These are phyloP conservation scores for Fusarium sp. DNA, from an alignment of 2,329 filamentous ascomycete genomes.

Conservation along the genomic window DNA sequence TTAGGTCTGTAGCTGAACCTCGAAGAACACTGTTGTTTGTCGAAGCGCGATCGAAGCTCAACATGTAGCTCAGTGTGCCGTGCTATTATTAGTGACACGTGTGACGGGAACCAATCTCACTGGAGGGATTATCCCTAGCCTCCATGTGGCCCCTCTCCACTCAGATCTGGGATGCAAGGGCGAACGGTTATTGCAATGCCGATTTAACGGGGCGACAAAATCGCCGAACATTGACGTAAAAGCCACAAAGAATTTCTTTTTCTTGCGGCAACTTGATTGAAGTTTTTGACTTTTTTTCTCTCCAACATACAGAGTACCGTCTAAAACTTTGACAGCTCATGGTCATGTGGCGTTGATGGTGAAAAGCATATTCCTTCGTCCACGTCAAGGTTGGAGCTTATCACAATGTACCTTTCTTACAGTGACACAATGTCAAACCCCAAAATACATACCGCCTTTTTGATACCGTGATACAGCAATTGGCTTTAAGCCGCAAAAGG, in stretches of 20 bases:
- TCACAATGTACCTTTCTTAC: neutral
- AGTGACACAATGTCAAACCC: neutral
- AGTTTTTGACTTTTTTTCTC: too few relatives aligned
- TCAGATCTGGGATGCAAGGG: conserved; percentile 12
- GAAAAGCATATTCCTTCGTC: neutral
- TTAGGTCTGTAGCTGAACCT: neutral
- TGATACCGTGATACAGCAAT: conserved; percentile 14
- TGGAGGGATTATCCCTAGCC: conserved; percentile 15
- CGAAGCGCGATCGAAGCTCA: neutral
- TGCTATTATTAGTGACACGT: conserved; percentile 10
- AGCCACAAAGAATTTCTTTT: neutral
- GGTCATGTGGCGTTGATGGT: too few relatives aligned
- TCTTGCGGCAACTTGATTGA: neutral
- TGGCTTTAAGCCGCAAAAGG: conserved; percentile 32
- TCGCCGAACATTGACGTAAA: neutral
- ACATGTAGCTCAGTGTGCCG: neutral
- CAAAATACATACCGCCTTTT: neutral
- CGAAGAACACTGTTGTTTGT: neutral
- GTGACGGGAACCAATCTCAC: conserved; percentile 11
- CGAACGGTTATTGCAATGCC: conserved; percentile 12
- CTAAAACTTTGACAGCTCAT: neutral
- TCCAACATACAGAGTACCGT: too few relatives aligned
- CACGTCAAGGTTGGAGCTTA: neutral
- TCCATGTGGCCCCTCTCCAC: conserved; percentile 7
- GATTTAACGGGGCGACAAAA: conserved; percentile 5